Percentiles rank a stretch among this genome's conserved stretches.
phyloP scores from a whole-genome alignment of 306 rosid species.

The Rubus parviflorus region DNA sequence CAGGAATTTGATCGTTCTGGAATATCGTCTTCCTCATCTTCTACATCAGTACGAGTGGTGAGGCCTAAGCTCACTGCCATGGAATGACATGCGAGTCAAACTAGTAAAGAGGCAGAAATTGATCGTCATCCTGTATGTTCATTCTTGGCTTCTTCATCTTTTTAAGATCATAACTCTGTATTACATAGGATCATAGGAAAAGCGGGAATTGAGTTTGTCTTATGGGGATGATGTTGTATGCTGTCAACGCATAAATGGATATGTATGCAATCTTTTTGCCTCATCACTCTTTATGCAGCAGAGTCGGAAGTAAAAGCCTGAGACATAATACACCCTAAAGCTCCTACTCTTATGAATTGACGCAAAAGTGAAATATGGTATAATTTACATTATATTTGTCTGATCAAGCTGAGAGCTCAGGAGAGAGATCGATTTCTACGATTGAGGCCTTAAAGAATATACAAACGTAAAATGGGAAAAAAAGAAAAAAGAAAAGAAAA shows the following conservation, averaged over 20 bases:
- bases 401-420: background rate
- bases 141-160: background rate
- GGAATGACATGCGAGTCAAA: conserved; percentile 13
- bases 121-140: background rate
- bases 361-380: background rate
- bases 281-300: background rate
- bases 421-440: background rate
- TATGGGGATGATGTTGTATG: background rate
- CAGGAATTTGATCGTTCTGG: conserved; percentile 46
- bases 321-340: background rate
- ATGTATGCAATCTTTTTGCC: background rate
- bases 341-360: background rate
- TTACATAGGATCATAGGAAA: background rate
- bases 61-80: conserved; percentile 26
- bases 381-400: background rate
- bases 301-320: background rate
- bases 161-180: background rate
- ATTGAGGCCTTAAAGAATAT: background rate
- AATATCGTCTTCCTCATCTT: conserved; percentile 62
- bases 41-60: conserved; percentile 44
- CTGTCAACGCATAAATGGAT: background rate
- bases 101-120: conserved; percentile 4
- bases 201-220: background rate
- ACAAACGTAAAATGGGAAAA: background rate
- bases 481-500: no score